Evolutionary conservation across 176 grass and related monocot genomes (phyloP).

Genomic region (Avena sativa): DNA sequence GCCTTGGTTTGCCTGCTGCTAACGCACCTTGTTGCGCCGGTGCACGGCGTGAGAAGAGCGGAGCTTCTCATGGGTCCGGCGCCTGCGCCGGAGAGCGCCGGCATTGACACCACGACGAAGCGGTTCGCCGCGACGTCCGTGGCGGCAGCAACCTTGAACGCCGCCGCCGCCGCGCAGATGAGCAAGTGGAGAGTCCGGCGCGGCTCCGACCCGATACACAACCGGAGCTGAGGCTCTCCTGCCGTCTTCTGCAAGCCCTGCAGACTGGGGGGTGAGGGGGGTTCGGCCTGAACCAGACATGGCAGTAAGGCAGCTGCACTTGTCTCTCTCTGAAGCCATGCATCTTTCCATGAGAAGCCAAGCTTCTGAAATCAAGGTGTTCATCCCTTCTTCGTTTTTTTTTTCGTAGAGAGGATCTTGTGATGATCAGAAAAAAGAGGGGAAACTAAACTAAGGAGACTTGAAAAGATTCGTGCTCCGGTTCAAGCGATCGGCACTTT

Average conservation of each 20-base stretch:
- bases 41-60: conserved; percentile 44
- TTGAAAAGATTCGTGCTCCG: conserved; percentile 19
- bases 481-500: conserved; percentile 17
- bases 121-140: conserved; percentile 9
- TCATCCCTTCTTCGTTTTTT: not conserved
- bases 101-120: conserved; percentile 33
- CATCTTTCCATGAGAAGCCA: not conserved
- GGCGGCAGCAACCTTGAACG: not conserved
- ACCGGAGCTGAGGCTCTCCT: conserved; percentile 43
- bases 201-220: conserved; percentile 70
- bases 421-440: not conserved
- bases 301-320: not conserved
- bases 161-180: conserved; percentile 36
- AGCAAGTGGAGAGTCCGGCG: conserved; percentile 67
- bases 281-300: not conserved
- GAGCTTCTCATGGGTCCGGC: conserved; percentile 35
- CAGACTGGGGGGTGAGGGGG: not conserved
- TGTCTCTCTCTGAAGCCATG: not conserved
- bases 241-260: not conserved
- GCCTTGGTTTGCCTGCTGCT: conserved; percentile 51
- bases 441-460: not conserved
- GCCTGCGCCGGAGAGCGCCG: not conserved
- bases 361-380: conserved; percentile 15
- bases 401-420: conserved; percentile 27
- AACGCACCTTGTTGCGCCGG: conserved; percentile 1